Evolutionary conservation across 2,329 filamentous ascomycete species (phyloP), one percentile per base, ranked within the genome.

Genomic region (Penicillium concentricum): DNA sequence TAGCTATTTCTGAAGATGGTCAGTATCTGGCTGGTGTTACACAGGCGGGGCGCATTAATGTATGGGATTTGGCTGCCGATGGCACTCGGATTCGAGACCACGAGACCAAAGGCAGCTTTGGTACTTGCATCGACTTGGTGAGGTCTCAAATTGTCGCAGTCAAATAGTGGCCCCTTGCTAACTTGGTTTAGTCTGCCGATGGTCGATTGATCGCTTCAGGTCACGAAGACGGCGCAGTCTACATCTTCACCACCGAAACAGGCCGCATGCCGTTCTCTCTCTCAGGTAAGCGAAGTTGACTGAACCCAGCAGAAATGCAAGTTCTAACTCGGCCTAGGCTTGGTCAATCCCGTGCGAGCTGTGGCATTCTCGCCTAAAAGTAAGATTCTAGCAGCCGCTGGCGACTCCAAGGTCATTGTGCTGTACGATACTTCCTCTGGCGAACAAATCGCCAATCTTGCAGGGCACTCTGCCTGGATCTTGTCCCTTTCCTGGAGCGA

Each of bases 241-340:
- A 97, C 76, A 86, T 99, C 60, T 99, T 97, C 81, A 92, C 92
- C 79, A 97, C 96, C 68, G 88, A 92, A 65, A 91, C 89, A 0
- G 90, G 91, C 4, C 85, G 91, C 52, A 85, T 99, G 66, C 81
- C 90, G 13, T 93, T 96, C 74, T 94, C 91, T 8, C 80, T 99
- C 24, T 87, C 91, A 53, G 88, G 90, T 90, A 78, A 59, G 81
- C 37, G 12, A 30, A 8, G 34, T 22, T 44, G n/a, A 34, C 13
- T 35, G 26, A 16, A 6, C 15, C 16, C 15, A 5, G 15, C 13
- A 15, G 37, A 41, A 16, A 18, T 10, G 10, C 48, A 28, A 35
- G 12, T 26, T 41, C 64, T 74, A 54, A 74, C 24, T 39, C 15
- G n/a, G 6, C 22, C 12, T 38, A 90, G 92, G 92, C 6, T 84